Percentiles rank a stretch among this genome's conserved stretches.
Conservation (phyloP, 768 basidiomycete species). For the Hebeloma cylindrosporum region DNA sequence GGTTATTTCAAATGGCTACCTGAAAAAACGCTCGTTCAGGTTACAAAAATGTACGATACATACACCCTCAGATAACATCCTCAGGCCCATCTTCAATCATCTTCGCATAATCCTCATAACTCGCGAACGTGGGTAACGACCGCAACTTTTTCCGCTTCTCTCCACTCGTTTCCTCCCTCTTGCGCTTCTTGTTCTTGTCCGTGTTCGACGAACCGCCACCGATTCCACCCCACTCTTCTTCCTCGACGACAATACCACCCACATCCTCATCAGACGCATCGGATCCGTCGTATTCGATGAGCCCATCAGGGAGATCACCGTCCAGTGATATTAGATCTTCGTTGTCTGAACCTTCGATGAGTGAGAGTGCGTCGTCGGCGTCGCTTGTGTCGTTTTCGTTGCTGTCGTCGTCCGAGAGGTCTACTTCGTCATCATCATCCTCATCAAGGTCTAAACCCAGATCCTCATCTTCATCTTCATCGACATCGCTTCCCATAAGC, state of each 20-base stretch:
- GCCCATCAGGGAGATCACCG: conserved; percentile 51
- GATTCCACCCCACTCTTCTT: conserved; percentile 58
- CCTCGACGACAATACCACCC: conserved; percentile 44
- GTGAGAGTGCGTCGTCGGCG: conserved; percentile 48
- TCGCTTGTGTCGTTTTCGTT: conserved; percentile 37
- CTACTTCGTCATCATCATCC: conserved; percentile 32
- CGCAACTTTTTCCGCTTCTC: conserved; percentile 67
- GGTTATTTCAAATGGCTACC: no score
- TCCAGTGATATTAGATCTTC: conserved; percentile 67
- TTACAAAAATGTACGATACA: no score
- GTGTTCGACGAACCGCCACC: conserved; percentile 15
- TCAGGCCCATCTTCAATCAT: conserved; percentile 81
- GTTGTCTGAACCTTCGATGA: conserved; percentile 68
- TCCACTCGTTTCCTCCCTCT: conserved; percentile 37
- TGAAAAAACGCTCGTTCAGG: no score
- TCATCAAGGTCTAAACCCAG: conserved; percentile 32
- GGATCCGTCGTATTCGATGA: conserved; percentile 62
- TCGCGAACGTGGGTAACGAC: conserved; percentile 78
- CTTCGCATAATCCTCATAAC: conserved; percentile 82
- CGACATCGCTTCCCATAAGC: conserved; percentile 38
- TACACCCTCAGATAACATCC: conserved; percentile 61
- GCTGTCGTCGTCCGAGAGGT: conserved; percentile 26
- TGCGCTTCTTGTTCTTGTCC: conserved; percentile 44
- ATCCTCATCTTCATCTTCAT: conserved; percentile 35
- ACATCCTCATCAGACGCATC: conserved; percentile 43